Conservation (phyloP, 768 basidiomycete species). For the Pilatotrama ljubarskyi region DNA sequence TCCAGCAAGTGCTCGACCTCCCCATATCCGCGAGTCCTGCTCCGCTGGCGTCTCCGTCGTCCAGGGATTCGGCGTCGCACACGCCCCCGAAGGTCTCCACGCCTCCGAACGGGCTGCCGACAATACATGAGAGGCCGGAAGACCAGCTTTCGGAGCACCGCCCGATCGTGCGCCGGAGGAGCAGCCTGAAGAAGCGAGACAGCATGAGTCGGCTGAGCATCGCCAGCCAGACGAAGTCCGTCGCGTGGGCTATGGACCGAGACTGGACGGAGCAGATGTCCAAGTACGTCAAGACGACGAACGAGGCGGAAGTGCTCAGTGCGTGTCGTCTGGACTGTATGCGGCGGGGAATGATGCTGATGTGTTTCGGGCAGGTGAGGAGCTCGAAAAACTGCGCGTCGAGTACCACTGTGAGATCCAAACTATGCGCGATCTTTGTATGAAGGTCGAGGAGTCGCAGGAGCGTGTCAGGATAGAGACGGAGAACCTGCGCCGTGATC, state of each 20-base stretch:
- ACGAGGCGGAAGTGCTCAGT: constrained; percentile 44
- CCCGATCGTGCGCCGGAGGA: constrained; percentile 50
- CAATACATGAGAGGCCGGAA: constrained; percentile 31
- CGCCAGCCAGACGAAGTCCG: constrained; percentile 58
- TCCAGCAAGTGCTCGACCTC: constrained; percentile 12
- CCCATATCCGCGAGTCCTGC: constrained; percentile 6
- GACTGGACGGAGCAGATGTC: constrained; percentile 59
- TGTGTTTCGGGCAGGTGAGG: constrained; percentile 43
- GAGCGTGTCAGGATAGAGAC: constrained; percentile 41
- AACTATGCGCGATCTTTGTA: constrained; percentile 56
- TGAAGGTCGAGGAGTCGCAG: constrained; percentile 47
- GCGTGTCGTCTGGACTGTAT: constrained; percentile 30
- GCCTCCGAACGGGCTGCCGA: constrained; percentile 33
- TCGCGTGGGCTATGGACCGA: constrained; percentile 74
- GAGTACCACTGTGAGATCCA: constrained; percentile 64
- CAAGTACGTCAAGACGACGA: constrained; percentile 44
- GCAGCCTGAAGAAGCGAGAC: constrained; percentile 62
- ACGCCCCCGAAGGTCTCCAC: constrained; percentile 15
- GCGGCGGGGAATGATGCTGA: constrained; percentile 24
- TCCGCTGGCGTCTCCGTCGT: constrained; percentile 10
- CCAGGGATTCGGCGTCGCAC: constrained; percentile 4
- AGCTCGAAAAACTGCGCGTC: constrained; percentile 58
- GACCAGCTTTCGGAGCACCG: constrained; percentile 29
- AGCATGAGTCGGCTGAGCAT: constrained; percentile 46
- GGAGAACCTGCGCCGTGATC: constrained; percentile 43